Base-by-base conservation (phyloP, 305 asterid genomes). In the Fraxinus sp. region DNA sequence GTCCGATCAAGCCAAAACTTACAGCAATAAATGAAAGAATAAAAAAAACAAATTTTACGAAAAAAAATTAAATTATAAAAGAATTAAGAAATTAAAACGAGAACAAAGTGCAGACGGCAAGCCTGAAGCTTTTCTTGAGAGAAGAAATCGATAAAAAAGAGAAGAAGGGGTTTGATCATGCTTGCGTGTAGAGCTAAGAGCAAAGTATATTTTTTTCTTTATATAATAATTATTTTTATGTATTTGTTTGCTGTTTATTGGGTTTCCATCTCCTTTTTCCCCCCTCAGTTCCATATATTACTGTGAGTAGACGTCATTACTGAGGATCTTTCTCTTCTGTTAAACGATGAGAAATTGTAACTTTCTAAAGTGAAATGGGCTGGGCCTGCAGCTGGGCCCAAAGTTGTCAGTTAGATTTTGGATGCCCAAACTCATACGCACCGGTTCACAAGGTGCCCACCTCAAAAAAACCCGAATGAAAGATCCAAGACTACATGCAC, bases 1-100 rank as follows among this genome's bases (percentile, higher is more conserved):
- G 24, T 9, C 59, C 85, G 85, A 75, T 78, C 79, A 83, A 80
- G 83, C 85, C 86, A 71, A 82, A 68, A 77, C 76, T 80, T 82
- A 71, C 85, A 82, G 83, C 82, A 72, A 80, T 81, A 28, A 84
- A 81, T 82, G 44, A 64, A 68, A 1, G 26, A 82, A 76, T 78
- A 46, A 33, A 36, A 73, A 39, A 79, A 83, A 82, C 59, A 80
- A 84, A 32, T 26, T 35, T 79, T 41, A 39, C 0, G 0, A 9
- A 39, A 49, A 26, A 68, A 79, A 86, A 74, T 75, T 72, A 46
- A 81, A 78, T 66, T 68, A 86, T 82, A 68, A 68, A 68, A 68
- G 10, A 68, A 26, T 4, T 4, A 68, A 30, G 37, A 68, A 68
- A 68, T 68, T 26, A 1, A 68, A 24, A 26, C 10, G 2, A 13